Percentiles rank a stretch among this genome's conserved stretches.
Evolutionary conservation across 2,329 filamentous ascomycete species (phyloP).

Genomic region (Alternaria novae-zelandiae): DNA sequence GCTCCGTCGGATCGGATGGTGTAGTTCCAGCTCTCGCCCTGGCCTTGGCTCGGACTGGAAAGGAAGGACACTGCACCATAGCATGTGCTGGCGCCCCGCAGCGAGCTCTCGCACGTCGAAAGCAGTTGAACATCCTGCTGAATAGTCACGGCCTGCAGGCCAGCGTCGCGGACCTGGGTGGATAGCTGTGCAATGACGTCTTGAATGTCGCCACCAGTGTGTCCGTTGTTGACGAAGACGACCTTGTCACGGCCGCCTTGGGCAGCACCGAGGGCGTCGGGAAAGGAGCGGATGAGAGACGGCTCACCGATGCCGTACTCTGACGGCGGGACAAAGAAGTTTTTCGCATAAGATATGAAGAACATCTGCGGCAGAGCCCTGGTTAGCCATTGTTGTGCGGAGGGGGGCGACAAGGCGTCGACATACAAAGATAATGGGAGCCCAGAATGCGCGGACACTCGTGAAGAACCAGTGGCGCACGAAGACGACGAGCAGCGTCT

Average conservation of each 20-base stretch:
- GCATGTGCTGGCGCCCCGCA: slow-evolving; percentile 70
- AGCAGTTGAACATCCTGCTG: slow-evolving; percentile 64
- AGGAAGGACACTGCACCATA: slow-evolving; percentile 77
- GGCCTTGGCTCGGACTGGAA: slow-evolving; percentile 75
- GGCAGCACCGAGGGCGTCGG: slow-evolving; percentile 66
- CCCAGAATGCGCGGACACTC: slow-evolving; percentile 60
- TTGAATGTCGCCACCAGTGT: slow-evolving; percentile 72
- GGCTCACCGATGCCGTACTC: slow-evolving; percentile 73
- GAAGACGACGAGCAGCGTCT: slow-evolving; percentile 63
- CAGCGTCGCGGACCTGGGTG: slow-evolving; percentile 61
- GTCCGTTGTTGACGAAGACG: slow-evolving; percentile 78
- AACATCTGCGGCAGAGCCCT: slow-evolving; percentile 46
- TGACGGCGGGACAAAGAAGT: slow-evolving; percentile 81
- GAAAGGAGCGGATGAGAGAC: slow-evolving; percentile 67
- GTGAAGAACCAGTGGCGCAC: slow-evolving; percentile 62
- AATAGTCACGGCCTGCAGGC: slow-evolving; percentile 63
- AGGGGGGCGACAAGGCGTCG: neutral
- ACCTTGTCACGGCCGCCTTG: slow-evolving; percentile 69
- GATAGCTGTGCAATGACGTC: slow-evolving; percentile 70
- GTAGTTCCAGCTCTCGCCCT: slow-evolving; percentile 79
- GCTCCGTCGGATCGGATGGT: slow-evolving; percentile 78
- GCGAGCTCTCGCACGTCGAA: slow-evolving; percentile 63
- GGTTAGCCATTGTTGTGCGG: slow-evolving; percentile 12
- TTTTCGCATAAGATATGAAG: slow-evolving; percentile 71
- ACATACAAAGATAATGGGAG: slow-evolving; percentile 60